phyloP scores from a whole-genome alignment of 495 filamentous ascomycete species.

The Niebla homalea region DNA sequence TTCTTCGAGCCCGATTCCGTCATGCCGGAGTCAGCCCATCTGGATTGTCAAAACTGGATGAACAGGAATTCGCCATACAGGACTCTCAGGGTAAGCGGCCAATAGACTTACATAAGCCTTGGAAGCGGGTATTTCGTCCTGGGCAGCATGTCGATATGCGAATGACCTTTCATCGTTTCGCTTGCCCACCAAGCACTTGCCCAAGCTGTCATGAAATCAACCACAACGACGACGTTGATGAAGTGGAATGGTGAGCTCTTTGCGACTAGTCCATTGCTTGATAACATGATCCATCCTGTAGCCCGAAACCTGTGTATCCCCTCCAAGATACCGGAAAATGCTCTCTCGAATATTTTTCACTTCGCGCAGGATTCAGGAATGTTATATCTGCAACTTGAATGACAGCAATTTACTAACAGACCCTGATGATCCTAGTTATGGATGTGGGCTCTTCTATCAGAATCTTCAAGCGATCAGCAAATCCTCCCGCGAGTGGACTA shows the following conservation, averaged over 20 bases:
- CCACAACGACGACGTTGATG: conserved; percentile 4
- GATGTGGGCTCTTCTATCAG: conserved; percentile 12
- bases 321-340: neutral
- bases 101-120: conserved; percentile 11
- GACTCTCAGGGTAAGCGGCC: conserved; percentile 8
- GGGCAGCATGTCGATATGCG: conserved; percentile 20
- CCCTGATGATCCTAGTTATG: neutral
- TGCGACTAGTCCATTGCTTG: neutral
- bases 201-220: conserved; percentile 12
- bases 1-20: conserved; percentile 14
- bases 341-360: neutral
- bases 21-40: conserved; percentile 9
- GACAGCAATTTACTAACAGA: too few relatives aligned
- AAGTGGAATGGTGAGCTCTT: conserved; percentile 6
- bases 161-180: conserved; percentile 17
- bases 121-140: conserved; percentile 9
- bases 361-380: neutral
- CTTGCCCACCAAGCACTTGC: conserved; percentile 13
- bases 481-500: conserved; percentile 5
- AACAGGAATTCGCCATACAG: conserved; percentile 14
- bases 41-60: conserved; percentile 13
- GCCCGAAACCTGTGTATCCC: neutral
- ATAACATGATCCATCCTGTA: neutral
- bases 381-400: neutral
- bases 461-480: conserved; percentile 9